phyloP scores from a whole-genome alignment of 257 asterid genomes.

The Cruciata laevipes region DNA sequence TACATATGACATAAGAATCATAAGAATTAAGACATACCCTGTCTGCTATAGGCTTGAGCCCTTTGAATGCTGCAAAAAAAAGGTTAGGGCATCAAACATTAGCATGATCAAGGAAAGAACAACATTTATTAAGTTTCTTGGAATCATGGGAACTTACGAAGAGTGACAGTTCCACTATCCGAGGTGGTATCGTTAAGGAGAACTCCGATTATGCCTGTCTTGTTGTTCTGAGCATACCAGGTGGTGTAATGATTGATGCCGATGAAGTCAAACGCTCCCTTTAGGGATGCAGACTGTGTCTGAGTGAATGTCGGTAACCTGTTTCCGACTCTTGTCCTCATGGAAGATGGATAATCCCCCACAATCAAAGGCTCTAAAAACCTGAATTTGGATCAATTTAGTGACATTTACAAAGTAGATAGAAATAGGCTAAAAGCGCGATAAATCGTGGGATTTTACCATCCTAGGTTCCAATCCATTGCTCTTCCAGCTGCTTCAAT shows the following conservation, averaged over 20 bases:
- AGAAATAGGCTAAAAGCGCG: background rate
- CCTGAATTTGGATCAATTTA: constrained; percentile 28
- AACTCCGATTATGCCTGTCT: constrained; percentile 36
- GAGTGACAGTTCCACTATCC: constrained; percentile 49
- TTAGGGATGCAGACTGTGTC: constrained; percentile 41
- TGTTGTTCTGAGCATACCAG: constrained; percentile 53
- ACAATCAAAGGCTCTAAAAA: constrained; percentile 62
- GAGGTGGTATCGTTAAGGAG: constrained; percentile 52
- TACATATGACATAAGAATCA: background rate
- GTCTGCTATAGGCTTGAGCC: constrained; percentile 32
- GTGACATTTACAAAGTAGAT: background rate
- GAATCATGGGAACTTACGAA: constrained; percentile 41
- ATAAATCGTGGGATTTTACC: constrained; percentile 36
- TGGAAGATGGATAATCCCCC: constrained; percentile 72
- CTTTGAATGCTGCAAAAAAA: constrained; percentile 33
- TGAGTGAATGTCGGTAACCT: constrained; percentile 54
- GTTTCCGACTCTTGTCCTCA: constrained; percentile 53
- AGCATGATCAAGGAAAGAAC: background rate
- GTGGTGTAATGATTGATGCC: constrained; percentile 94
- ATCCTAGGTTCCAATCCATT: constrained; percentile 67
- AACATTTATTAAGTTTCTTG: background rate
- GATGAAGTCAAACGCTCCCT: constrained; percentile 69
- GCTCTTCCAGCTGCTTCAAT: constrained; percentile 61
- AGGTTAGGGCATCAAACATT: background rate
- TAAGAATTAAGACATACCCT: constrained; percentile 23